A percentile compares a stretch with the other conserved stretches of the same genome.
These are phyloP conservation scores for Sarocladium kiliense DNA, from an alignment of 2,329 filamentous ascomycete species.

Conservation along the genomic window DNA sequence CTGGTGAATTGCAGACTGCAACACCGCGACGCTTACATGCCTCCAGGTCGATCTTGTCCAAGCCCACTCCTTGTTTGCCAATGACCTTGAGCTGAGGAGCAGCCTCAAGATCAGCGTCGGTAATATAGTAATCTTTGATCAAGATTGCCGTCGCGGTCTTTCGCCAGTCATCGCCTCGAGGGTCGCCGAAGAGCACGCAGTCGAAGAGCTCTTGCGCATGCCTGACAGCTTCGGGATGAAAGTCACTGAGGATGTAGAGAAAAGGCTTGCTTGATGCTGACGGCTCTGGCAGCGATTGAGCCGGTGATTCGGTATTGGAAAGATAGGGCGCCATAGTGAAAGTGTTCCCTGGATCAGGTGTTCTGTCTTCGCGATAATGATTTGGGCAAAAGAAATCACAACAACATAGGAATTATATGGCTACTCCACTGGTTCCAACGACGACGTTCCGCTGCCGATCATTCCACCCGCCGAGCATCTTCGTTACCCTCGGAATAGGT, in stretches of 20 bases:
- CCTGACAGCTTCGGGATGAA: slow-evolving; percentile 25
- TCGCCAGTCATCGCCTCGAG: slow-evolving; percentile 26
- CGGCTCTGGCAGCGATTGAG: not conserved
- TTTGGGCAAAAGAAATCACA: not conserved
- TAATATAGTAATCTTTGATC: slow-evolving; percentile 26
- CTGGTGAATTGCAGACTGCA: slow-evolving; percentile 20
- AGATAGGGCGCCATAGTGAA: not conserved
- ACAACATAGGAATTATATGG: not conserved
- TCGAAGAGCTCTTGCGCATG: slow-evolving; percentile 29
- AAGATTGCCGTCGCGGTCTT: slow-evolving; percentile 28
- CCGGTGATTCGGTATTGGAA: not conserved
- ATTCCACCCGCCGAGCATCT: no score
- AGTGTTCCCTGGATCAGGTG: not conserved
- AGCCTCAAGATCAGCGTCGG: slow-evolving; percentile 20
- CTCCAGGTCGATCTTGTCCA: slow-evolving; percentile 23
- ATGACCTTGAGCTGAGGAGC: slow-evolving; percentile 21
- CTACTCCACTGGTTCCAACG: not conserved
- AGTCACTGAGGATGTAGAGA: slow-evolving; percentile 29
- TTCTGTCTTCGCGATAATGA: not conserved
- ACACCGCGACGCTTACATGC: slow-evolving; percentile 18
- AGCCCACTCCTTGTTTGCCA: slow-evolving; percentile 24
- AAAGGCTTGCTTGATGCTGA: slow-evolving; percentile 18
- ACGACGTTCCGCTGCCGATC: no score
- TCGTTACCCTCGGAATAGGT: not conserved
- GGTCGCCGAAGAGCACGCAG: slow-evolving; percentile 25